A percentile compares a stretch with the other conserved stretches of the same genome.
Conservation (phyloP, 225 moss, liverwort and hornwort species). For the Physcomitrium patens region DNA sequence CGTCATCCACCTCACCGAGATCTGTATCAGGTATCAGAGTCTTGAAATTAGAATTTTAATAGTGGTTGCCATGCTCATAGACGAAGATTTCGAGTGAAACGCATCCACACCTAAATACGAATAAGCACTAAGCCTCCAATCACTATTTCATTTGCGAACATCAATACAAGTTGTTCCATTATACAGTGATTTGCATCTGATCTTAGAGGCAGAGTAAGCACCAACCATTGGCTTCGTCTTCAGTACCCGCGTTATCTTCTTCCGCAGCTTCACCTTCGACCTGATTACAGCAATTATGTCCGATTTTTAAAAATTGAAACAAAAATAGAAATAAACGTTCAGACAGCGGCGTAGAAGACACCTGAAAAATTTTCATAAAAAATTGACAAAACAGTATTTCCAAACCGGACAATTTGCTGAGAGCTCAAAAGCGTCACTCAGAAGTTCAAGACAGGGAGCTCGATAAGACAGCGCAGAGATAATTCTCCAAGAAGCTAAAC, state of each 20-base stretch:
- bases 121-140: neutral
- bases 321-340: no score
- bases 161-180: neutral
- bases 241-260: slow-evolving; percentile 60
- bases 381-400: neutral
- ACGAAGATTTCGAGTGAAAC: neutral
- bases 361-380: neutral
- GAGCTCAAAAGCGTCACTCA: neutral
- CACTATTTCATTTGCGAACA: neutral
- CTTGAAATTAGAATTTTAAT: slow-evolving; percentile 7
- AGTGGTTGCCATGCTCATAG: neutral
- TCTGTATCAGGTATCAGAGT: slow-evolving; percentile 21
- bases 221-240: slow-evolving; percentile 62
- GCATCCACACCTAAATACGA: neutral
- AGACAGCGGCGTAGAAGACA: no score
- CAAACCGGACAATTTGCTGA: slow-evolving; percentile 11
- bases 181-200: neutral
- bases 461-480: neutral
- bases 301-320: neutral
- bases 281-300: slow-evolving; percentile 38
- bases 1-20: slow-evolving; percentile 59
- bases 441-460: neutral
- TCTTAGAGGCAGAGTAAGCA: neutral
- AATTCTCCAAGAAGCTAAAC: neutral
- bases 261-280: slow-evolving; percentile 74